phyloP scores from a whole-genome alignment of 106 monocot species.

The Allium cepa region DNA sequence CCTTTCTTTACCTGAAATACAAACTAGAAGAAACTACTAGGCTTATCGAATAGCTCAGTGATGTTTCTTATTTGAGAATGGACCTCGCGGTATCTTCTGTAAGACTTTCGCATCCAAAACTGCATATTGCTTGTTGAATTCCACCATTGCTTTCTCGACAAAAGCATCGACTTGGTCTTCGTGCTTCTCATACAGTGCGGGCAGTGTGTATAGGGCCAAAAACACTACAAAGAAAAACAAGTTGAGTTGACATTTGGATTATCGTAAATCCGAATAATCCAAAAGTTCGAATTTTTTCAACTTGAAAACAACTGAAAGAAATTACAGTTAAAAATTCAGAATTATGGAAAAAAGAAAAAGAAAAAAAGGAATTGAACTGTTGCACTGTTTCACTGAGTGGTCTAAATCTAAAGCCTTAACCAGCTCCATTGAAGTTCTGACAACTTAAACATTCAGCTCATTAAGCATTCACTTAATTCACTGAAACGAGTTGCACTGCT shows the following conservation, averaged over 20 bases:
- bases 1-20: too few species aligned
- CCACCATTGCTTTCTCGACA: slow-evolving; percentile 9
- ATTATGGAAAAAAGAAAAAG: not conserved
- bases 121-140: slow-evolving; percentile 19
- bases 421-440: too few species aligned
- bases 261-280: too few species aligned
- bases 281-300: not conserved
- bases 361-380: not conserved
- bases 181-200: slow-evolving; percentile 33
- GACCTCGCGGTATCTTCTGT: slow-evolving; percentile 37
- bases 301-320: not conserved
- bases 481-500: too few species aligned
- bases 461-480: too few species aligned
- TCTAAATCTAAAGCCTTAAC: too few species aligned
- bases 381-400: too few species aligned
- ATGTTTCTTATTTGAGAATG: slow-evolving; percentile 19
- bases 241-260: not conserved
- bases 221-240: slow-evolving; percentile 18
- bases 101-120: slow-evolving; percentile 19
- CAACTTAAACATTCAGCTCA: too few species aligned
- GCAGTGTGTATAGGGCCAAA: slow-evolving; percentile 19
- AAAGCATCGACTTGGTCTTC: slow-evolving; percentile 30
- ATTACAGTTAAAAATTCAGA: too few species aligned
- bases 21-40: not conserved
- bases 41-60: not conserved